These are phyloP conservation scores for Capronia epimyces DNA, from an alignment of 2,329 filamentous ascomycete genomes.

Conservation along the genomic window DNA sequence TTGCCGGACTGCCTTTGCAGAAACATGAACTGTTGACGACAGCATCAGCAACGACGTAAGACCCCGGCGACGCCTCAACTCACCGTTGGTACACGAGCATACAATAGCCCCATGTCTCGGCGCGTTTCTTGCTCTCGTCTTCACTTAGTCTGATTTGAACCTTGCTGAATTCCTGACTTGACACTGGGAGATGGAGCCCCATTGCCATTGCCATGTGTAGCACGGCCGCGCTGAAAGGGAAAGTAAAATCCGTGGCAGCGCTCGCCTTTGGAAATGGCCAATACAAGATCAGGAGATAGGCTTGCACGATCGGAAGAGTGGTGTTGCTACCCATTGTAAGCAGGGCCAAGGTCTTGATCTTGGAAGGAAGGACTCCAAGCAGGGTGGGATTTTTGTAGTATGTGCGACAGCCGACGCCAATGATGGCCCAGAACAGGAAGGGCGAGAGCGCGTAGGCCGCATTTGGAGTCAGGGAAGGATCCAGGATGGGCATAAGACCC, in stretches of 20 bases:
- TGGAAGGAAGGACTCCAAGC: constrained; percentile 33
- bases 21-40: constrained; percentile 33
- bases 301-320: constrained; percentile 36
- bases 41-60: background rate
- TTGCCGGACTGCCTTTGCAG: constrained; percentile 37
- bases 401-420: constrained; percentile 36
- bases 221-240: constrained; percentile 36
- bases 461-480: constrained; percentile 57
- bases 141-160: constrained; percentile 33
- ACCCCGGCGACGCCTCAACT: background rate
- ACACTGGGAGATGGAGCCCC: constrained; percentile 40
- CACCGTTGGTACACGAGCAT: constrained; percentile 40
- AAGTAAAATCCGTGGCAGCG: constrained; percentile 34
- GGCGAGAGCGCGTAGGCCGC: constrained; percentile 71
- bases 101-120: constrained; percentile 40
- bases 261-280: constrained; percentile 40
- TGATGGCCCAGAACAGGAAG: constrained; percentile 74
- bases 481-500: constrained; percentile 38
- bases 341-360: constrained; percentile 37
- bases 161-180: constrained; percentile 40
- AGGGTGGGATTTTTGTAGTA: constrained; percentile 39
- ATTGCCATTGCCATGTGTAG: constrained; percentile 43
- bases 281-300: constrained; percentile 36
- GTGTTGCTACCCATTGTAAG: constrained; percentile 31
- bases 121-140: constrained; percentile 36